These are phyloP conservation scores for Nakazawaea ernobii DNA, from an alignment of 805 yeast genomes.

Conservation along the genomic window DNA sequence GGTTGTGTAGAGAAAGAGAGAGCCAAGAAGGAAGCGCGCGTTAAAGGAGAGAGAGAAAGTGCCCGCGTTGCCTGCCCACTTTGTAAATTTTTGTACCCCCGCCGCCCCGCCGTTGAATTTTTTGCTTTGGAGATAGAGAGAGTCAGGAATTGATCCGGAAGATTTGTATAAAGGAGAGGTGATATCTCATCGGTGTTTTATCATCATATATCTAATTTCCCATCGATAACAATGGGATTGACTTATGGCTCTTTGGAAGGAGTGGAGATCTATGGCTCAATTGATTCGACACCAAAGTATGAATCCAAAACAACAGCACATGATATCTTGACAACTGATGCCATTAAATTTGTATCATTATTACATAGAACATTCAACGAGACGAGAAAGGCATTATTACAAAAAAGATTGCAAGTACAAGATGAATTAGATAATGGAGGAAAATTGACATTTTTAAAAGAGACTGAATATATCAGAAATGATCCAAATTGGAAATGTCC, in stretches of 20 bases:
- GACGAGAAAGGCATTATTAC: conserved; percentile 52
- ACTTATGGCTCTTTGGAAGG: conserved; percentile 41
- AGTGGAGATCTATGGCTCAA: conserved; percentile 48
- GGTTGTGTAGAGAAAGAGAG: not conserved
- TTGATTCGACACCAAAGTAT: conserved; percentile 26
- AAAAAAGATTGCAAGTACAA: conserved; percentile 59
- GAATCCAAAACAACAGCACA: conserved; percentile 33
- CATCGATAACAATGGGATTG: conserved; percentile 11
- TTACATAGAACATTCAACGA: conserved; percentile 69
- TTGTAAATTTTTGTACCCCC: too few species aligned
- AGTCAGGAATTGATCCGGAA: too few species aligned
- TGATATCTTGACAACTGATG: conserved; percentile 51
- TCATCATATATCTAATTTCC: too few species aligned
- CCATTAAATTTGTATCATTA: conserved; percentile 64
- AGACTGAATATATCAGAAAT: conserved; percentile 63
- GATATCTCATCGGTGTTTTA: too few species aligned
- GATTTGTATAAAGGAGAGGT: too few species aligned
- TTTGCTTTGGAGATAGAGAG: too few species aligned
- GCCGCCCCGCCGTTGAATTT: too few species aligned
- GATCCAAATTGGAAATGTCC: conserved; percentile 76
- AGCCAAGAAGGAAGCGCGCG: too few species aligned
- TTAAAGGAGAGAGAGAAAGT: too few species aligned
- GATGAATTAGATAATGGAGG: conserved; percentile 55
- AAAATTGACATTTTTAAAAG: conserved; percentile 58
- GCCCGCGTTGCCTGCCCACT: too few species aligned